A percentile compares a stretch with the other conserved stretches of the same genome.
Evolutionary conservation across 2,329 filamentous ascomycete genomes (phyloP).

Genomic region (Pseudohalonectria lignicola): DNA sequence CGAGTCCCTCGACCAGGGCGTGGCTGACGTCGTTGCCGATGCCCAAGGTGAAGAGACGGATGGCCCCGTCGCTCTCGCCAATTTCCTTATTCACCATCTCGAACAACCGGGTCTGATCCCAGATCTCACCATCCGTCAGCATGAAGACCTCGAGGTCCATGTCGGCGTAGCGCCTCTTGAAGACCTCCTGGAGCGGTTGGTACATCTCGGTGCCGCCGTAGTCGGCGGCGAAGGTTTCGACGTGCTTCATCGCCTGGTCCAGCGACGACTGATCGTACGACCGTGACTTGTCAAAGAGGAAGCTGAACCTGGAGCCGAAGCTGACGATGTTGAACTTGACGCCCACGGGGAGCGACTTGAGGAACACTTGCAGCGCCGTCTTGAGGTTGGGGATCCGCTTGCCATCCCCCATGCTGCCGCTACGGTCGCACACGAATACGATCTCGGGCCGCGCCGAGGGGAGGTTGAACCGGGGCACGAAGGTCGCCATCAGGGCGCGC

Average conservation of each 20-base stretch:
- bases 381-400: slow-evolving; percentile 40
- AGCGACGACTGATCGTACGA: slow-evolving; percentile 33
- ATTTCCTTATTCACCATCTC: slow-evolving; percentile 30
- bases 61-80: slow-evolving; percentile 24
- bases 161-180: slow-evolving; percentile 29
- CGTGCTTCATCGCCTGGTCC: slow-evolving; percentile 26
- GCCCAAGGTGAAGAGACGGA: slow-evolving; percentile 44
- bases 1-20: slow-evolving; percentile 41
- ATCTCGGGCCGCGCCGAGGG: slow-evolving; percentile 46
- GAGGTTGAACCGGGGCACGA: slow-evolving; percentile 60
- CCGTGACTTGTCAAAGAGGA: slow-evolving; percentile 34
- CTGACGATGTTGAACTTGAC: slow-evolving; percentile 61
- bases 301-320: slow-evolving; percentile 39
- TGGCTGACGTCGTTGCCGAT: slow-evolving; percentile 40
- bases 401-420: slow-evolving; percentile 47
- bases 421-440: slow-evolving; percentile 63
- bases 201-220: slow-evolving; percentile 45
- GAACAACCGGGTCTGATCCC: slow-evolving; percentile 32
- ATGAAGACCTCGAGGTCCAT: slow-evolving; percentile 42
- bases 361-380: slow-evolving; percentile 48
- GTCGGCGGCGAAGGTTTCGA: slow-evolving; percentile 29
- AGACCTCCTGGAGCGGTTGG: slow-evolving; percentile 28
- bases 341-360: slow-evolving; percentile 54
- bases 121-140: slow-evolving; percentile 46
- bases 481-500: slow-evolving; percentile 56